Conservation (phyloP, 768 basidiomycete species). For the Pleurotus tuber-regium region DNA sequence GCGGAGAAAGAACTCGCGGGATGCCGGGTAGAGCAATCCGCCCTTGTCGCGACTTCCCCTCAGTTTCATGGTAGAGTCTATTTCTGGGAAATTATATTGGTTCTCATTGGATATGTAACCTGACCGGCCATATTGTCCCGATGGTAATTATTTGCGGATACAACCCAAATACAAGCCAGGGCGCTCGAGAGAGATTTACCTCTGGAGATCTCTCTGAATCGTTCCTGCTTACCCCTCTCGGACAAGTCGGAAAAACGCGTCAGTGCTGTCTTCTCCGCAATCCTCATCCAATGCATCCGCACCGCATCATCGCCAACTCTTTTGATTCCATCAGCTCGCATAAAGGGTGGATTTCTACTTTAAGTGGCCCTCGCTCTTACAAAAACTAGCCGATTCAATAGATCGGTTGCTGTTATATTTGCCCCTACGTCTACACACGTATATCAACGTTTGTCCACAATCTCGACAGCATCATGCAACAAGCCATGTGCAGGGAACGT, state of each 20-base stretch:
- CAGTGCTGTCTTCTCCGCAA: constrained; percentile 8
- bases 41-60: background rate
- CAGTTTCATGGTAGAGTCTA: background rate
- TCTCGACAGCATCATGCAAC: background rate
- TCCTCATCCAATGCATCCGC: constrained; percentile 5
- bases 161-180: too few relatives aligned
- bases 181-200: background rate
- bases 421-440: background rate
- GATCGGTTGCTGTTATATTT: background rate
- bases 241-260: constrained; percentile 8
- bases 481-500: constrained; percentile 44
- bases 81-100: background rate
- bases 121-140: background rate
- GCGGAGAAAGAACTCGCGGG: constrained; percentile 3
- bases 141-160: background rate
- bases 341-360: background rate
- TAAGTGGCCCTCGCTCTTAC: constrained; percentile 3
- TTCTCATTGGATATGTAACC: background rate
- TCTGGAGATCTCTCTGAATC: background rate
- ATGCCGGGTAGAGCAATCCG: background rate
- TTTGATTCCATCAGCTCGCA: constrained; percentile 2
- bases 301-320: background rate
- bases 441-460: background rate
- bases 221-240: background rate
- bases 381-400: background rate